These are phyloP conservation scores for Taphrina deformans DNA, from an alignment of 1,139 yeast genomes.

Conservation along the genomic window DNA sequence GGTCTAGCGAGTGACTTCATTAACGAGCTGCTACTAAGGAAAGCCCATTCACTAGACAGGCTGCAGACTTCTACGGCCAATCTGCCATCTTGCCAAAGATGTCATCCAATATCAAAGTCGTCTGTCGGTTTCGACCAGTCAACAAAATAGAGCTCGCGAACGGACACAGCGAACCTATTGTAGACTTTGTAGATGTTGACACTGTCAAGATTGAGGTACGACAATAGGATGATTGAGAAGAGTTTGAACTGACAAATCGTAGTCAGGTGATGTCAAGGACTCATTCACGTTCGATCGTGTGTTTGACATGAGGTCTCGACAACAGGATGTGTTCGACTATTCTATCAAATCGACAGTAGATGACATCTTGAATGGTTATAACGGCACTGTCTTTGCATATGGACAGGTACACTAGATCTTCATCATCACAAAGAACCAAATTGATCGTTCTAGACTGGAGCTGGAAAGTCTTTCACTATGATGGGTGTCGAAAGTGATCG, in stretches of 20 bases:
- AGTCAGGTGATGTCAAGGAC: slow-evolving; percentile 45
- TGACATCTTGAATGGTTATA: slow-evolving; percentile 67
- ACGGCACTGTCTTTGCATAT: slow-evolving; percentile 81
- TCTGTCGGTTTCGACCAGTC: slow-evolving; percentile 62
- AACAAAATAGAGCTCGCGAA: slow-evolving; percentile 46
- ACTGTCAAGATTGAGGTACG: slow-evolving; percentile 40
- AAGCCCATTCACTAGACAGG: too few species aligned
- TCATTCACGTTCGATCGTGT: slow-evolving; percentile 68
- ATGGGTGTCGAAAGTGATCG: slow-evolving; percentile 59
- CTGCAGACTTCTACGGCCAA: too few species aligned
- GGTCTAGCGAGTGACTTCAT: too few species aligned
- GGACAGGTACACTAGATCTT: too few species aligned
- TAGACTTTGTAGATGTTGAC: slow-evolving; percentile 45
- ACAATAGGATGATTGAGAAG: too few species aligned
- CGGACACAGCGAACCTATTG: slow-evolving; percentile 39
- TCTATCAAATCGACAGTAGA: slow-evolving; percentile 62
- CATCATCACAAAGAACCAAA: too few species aligned
- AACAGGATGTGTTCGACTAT: slow-evolving; percentile 62
- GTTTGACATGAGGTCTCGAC: slow-evolving; percentile 55
- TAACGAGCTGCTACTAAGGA: too few species aligned
- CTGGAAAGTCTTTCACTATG: slow-evolving; percentile 87
- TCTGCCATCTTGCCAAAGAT: too few species aligned
- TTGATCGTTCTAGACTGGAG: slow-evolving; percentile 56
- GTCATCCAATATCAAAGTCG: slow-evolving; percentile 46
- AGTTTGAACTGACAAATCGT: not conserved